Percentiles rank a stretch among this genome's conserved stretches.
Conservation (phyloP, 148 eudicot genomes). For the Camellia japonica region DNA sequence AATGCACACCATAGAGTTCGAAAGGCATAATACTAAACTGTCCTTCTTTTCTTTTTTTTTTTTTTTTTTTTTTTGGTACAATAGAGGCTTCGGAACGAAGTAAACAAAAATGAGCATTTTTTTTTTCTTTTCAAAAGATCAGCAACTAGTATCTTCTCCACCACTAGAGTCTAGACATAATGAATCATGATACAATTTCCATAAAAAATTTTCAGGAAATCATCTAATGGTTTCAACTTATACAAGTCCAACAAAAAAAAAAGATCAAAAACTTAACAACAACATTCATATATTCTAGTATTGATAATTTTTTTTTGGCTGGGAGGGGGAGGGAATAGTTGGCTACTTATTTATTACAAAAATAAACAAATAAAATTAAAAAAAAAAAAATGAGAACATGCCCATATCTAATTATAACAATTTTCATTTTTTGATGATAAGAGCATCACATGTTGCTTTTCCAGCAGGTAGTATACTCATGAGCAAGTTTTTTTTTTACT, state of each 20-base stretch:
- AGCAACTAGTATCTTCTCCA: background rate
- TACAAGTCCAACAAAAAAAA: background rate
- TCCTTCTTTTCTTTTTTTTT: background rate
- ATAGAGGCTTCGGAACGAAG: no score
- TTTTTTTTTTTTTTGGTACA: no score
- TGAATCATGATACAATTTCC: no score
- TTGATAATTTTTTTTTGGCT: no score
- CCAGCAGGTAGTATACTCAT: no score
- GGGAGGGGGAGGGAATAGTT: background rate
- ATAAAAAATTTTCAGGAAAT: background rate
- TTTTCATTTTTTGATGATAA: no score
- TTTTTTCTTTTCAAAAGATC: background rate
- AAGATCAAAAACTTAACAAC: no score
- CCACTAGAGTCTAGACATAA: no score
- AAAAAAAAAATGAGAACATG: conserved; percentile 18
- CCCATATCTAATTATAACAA: conserved; percentile 63
- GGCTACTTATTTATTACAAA: background rate
- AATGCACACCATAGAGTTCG: background rate
- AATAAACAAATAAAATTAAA: background rate
- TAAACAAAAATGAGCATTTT: background rate
- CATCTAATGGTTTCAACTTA: background rate
- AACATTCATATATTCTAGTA: no score
- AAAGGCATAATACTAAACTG: background rate
- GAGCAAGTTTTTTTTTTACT: no score
- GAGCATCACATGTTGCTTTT: no score